Evolutionary conservation across 176 grass and related monocot genomes (phyloP).

Genomic region (Stipa capillata): DNA sequence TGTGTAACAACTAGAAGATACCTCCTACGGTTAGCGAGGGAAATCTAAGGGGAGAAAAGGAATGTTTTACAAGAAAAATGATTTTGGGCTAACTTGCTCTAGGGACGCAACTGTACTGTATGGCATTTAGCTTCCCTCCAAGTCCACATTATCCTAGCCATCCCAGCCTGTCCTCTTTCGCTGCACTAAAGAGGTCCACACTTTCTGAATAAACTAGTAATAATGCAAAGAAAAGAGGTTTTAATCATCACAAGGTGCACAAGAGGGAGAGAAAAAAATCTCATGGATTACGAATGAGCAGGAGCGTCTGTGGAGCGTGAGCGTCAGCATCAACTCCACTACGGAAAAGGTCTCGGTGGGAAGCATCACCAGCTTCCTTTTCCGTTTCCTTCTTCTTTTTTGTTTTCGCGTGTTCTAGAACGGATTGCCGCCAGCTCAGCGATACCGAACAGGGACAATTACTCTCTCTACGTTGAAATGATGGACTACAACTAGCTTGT

Average conservation of each 20-base stretch:
- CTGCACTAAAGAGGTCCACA: slow-evolving; percentile 11
- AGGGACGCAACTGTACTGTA: slow-evolving; percentile 29
- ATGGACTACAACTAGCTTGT: background rate
- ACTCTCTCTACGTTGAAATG: background rate
- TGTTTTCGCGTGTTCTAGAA: background rate
- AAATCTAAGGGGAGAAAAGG: background rate
- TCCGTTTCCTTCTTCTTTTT: background rate
- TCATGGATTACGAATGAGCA: slow-evolving; percentile 21
- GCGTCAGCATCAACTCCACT: slow-evolving; percentile 49
- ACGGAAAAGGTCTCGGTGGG: background rate
- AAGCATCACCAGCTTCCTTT: slow-evolving; percentile 15
- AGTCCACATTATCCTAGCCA: slow-evolving; percentile 9
- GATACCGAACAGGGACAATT: slow-evolving; percentile 1
- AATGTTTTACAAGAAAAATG: background rate
- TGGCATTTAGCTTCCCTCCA: slow-evolving; percentile 12
- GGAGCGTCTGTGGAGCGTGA: slow-evolving; percentile 40
- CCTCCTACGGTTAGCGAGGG: too few species aligned
- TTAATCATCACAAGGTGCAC: slow-evolving; percentile 25
- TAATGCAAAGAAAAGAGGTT: background rate
- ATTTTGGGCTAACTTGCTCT: background rate
- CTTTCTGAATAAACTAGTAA: slow-evolving; percentile 1
- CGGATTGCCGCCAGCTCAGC: slow-evolving; percentile 26
- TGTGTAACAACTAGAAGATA: background rate
- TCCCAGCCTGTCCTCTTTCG: slow-evolving; percentile 5
- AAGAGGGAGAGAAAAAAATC: slow-evolving; percentile 1